Conservation (phyloP, 1,284 basidiomycete species). For the Neolentinus lepideus region DNA sequence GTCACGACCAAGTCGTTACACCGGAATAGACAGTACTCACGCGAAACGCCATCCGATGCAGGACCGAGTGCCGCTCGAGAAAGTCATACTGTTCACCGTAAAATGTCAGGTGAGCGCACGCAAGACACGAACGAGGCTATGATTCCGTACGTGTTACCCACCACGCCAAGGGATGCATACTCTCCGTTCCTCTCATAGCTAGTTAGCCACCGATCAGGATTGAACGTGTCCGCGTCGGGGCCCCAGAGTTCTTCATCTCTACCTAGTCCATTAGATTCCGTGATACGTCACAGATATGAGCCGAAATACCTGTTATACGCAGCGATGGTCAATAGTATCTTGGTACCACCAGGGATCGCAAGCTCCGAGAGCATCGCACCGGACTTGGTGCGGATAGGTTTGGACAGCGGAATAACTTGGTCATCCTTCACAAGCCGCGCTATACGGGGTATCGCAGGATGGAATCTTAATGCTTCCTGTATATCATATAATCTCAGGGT, state of each 20-base stretch:
- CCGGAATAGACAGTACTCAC: background rate
- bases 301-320: constrained; percentile 27
- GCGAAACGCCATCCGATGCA: constrained; percentile 3
- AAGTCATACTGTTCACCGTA: constrained; percentile 23
- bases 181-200: background rate
- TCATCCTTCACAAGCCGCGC: constrained; percentile 19
- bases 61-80: background rate
- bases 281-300: background rate
- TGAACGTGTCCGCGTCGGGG: background rate
- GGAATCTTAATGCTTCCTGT: constrained; percentile 24
- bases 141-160: background rate
- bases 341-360: constrained; percentile 25
- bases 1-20: background rate
- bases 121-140: constrained; percentile 31
- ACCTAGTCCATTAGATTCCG: background rate
- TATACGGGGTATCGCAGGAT: constrained; percentile 19
- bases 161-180: background rate
- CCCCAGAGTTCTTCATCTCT: background rate
- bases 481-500: background rate
- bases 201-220: background rate
- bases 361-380: constrained; percentile 26
- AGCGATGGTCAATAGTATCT: constrained; percentile 25
- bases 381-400: constrained; percentile 17
- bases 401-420: constrained; percentile 25
- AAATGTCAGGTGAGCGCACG: constrained; percentile 32